Conservation (phyloP, 495 filamentous ascomycete genomes). For the Apiosordaria backusii region DNA sequence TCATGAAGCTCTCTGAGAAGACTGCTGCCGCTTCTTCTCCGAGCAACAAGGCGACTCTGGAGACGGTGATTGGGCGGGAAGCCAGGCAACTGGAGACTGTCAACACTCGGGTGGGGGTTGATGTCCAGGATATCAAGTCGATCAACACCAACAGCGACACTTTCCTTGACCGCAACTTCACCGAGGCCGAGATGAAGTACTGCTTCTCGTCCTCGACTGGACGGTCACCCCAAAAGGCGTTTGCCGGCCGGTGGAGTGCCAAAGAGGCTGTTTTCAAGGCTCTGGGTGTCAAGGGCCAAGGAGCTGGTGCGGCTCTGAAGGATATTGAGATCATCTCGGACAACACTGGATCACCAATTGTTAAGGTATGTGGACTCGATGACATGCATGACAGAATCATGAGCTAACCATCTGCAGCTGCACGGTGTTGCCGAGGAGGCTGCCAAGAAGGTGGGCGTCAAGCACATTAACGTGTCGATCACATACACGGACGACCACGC, state of each 20-base stretch:
- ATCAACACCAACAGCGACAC: conserved; percentile 91
- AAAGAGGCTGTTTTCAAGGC: conserved; percentile 99
- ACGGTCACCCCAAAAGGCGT: conserved; percentile 68
- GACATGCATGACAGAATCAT: conserved; percentile 1
- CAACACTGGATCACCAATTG: conserved; percentile 74
- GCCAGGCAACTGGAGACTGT: conserved; percentile 64
- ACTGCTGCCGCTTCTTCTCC: conserved; percentile 11
- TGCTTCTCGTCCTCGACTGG: conserved; percentile 66
- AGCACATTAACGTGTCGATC: conserved; percentile 85
- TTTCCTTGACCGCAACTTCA: conserved; percentile 95
- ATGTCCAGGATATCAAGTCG: conserved; percentile 79
- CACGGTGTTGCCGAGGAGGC: conserved; percentile 77
- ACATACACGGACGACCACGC: conserved; percentile 90
- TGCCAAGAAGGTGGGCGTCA: conserved; percentile 79
- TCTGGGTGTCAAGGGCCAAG: conserved; percentile 80
- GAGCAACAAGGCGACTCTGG: conserved; percentile 59
- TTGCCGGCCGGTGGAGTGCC: conserved; percentile 91
- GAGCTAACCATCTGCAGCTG: conserved; percentile 58
- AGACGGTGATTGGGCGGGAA: conserved; percentile 52
- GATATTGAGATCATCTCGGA: conserved; percentile 90
- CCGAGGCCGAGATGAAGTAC: conserved; percentile 72
- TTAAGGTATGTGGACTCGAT: conserved; percentile 62
- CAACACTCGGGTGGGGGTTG: conserved; percentile 85
- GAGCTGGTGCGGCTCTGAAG: conserved; percentile 82
- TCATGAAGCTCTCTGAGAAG: conserved; percentile 55